Base-by-base conservation (phyloP, 768 basidiomycete species). In the Chalciporus pseudorubinellus region DNA sequence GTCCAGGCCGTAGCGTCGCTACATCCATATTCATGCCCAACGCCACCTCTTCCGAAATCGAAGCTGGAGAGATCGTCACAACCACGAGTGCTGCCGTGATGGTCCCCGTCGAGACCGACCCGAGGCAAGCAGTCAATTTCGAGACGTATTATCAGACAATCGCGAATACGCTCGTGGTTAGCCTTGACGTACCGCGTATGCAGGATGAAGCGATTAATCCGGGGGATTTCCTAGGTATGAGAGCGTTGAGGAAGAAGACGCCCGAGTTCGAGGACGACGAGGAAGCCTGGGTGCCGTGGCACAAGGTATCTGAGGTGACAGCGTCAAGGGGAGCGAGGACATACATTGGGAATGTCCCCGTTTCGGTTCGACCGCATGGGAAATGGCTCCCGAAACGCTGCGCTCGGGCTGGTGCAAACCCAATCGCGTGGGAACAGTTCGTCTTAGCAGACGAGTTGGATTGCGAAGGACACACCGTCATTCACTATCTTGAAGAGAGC, bases 231-330 rank as follows among this genome's bases (percentile, higher is more conserved):
- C 14, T 4, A n/a, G 16, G 7, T 7, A 34, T 34, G 14, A 6
- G 4, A 16, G 33, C 14, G 7, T 3, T 34, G 3, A 16, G 4
- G 14, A 34, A 34, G 16, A 34, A 4, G 33, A 6, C 16, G 16
- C 9, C 33, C 13, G 6, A 22, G 11, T 50, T 60, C n/a, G 44
- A 52, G 19, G 58, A 63, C 5, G 58, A 55, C 3, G 58, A 62
- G 10, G 59, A 53, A 4, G 44, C 34, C 2, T 65, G 58, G 64
- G 63, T 62, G 20, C 54, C 55, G n/a, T 60, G 52, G 63, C 38
- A 48, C 34, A 51, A 16, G 13, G 0, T 9, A 22, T 13, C 20
- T 4, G 12, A 18, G n/a, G 40, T 18, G 21, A 11, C 3, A 22
- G 13, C 2, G 20, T 4, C 10, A 9, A 22, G 3, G n/a, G 4